These are phyloP conservation scores for Boletus rubropictus DNA, from an alignment of 768 basidiomycete species.

Conservation along the genomic window DNA sequence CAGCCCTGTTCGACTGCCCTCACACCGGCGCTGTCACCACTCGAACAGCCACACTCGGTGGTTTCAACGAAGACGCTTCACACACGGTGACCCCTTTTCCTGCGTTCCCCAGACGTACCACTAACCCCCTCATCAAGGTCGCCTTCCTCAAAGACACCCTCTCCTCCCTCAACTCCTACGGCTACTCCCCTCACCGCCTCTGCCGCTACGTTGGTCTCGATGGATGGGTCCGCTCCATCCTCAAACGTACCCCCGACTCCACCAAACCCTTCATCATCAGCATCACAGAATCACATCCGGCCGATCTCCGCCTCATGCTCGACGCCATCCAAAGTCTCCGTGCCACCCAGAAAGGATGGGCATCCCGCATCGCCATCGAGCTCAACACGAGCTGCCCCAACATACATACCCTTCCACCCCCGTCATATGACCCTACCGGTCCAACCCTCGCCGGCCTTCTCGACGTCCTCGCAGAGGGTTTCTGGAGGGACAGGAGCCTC, in stretches of 20 bases:
- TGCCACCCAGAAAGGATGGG: constrained; percentile 25
- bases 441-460: constrained; percentile 46
- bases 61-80: constrained; percentile 59
- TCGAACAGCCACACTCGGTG: constrained; percentile 64
- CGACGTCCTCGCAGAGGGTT: constrained; percentile 44
- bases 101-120: neutral
- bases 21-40: constrained; percentile 78
- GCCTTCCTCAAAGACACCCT: constrained; percentile 45
- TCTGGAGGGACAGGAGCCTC: constrained; percentile 46
- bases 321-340: constrained; percentile 56
- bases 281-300: constrained; percentile 58
- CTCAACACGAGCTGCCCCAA: constrained; percentile 87
- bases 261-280: constrained; percentile 75
- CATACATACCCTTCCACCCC: constrained; percentile 54
- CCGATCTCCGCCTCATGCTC: constrained; percentile 51
- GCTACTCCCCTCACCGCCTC: constrained; percentile 78
- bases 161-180: constrained; percentile 80
- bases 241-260: constrained; percentile 29
- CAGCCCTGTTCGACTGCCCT: constrained; percentile 57
- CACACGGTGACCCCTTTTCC: constrained; percentile 45
- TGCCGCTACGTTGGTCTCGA: constrained; percentile 45
- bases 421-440: constrained; percentile 53
- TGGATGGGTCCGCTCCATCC: constrained; percentile 48
- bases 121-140: constrained; percentile 42
- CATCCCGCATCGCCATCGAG: constrained; percentile 59